Conservation (phyloP, 2,329 filamentous ascomycete genomes). For the Penicillium griseofulvum region DNA sequence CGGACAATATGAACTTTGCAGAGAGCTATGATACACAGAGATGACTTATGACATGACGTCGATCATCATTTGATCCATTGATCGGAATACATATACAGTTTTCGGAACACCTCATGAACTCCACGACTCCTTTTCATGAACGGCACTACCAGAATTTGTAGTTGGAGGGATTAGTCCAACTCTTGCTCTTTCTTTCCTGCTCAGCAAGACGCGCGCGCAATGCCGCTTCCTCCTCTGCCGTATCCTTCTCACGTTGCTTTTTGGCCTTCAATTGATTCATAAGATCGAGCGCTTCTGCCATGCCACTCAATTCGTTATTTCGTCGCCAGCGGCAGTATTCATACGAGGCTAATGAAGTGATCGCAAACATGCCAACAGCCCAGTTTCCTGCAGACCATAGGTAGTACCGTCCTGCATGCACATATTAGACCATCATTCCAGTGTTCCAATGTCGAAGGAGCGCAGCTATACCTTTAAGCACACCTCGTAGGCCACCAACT, state of each 20-base stretch:
- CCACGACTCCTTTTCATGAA: conserved; percentile 31
- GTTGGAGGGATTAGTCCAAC: conserved; percentile 45
- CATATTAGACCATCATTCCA: conserved; percentile 3
- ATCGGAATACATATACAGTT: conserved; percentile 23
- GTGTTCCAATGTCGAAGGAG: background rate
- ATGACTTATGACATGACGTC: conserved; percentile 25
- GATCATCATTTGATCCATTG: conserved; percentile 9
- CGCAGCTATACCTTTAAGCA: conserved; percentile 65
- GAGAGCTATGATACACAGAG: conserved; percentile 25
- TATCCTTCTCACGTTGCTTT: conserved; percentile 54
- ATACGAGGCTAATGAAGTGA: conserved; percentile 69
- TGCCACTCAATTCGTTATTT: conserved; percentile 72
- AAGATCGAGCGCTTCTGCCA: conserved; percentile 81
- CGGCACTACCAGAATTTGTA: conserved; percentile 48
- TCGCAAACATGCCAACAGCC: conserved; percentile 74
- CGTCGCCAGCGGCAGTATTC: conserved; percentile 80
- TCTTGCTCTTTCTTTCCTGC: conserved; percentile 43
- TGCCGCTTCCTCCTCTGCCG: conserved; percentile 36
- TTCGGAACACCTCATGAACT: conserved; percentile 27
- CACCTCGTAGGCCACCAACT: conserved; percentile 68
- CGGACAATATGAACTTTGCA: conserved; percentile 15
- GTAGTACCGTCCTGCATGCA: conserved; percentile 47
- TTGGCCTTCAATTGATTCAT: conserved; percentile 71
- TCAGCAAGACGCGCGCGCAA: conserved; percentile 32
- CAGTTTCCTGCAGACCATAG: conserved; percentile 73